Evolutionary conservation across 106 monocot genomes (phyloP).

Genomic region (Platanthera guangdongensis): DNA sequence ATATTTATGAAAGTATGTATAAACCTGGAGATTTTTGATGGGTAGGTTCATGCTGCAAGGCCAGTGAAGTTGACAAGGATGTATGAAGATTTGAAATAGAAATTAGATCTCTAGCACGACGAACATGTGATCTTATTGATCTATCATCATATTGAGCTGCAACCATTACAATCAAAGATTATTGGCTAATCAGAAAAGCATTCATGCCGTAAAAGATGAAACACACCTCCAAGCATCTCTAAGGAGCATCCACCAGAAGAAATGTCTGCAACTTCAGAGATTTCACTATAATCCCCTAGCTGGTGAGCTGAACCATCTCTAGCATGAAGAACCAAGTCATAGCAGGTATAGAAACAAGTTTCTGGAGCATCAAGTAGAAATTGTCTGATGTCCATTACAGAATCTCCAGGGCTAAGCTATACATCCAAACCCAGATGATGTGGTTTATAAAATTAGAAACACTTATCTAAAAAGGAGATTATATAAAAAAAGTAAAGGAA

Average conservation of each 20-base stretch:
- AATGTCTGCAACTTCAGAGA: slow-evolving; percentile 95
- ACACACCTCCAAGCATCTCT: slow-evolving; percentile 84
- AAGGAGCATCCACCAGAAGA: slow-evolving; percentile 71
- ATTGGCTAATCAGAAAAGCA: neutral
- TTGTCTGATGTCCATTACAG: slow-evolving; percentile 96
- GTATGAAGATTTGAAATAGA: slow-evolving; percentile 69
- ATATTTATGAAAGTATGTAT: neutral
- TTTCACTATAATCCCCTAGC: slow-evolving; percentile 95
- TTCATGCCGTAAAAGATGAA: neutral
- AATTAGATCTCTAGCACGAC: slow-evolving; percentile 68
- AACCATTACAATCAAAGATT: slow-evolving; percentile 9
- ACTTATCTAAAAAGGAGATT: too few species aligned
- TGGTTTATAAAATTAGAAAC: neutral
- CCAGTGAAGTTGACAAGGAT: slow-evolving; percentile 77
- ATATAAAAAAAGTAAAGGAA: neutral
- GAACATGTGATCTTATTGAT: slow-evolving; percentile 88
- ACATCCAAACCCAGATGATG: slow-evolving; percentile 15
- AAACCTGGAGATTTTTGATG: slow-evolving; percentile 58
- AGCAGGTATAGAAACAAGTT: slow-evolving; percentile 96
- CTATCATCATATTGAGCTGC: slow-evolving; percentile 96
- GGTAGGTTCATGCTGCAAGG: slow-evolving; percentile 66
- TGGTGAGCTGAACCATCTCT: slow-evolving; percentile 71
- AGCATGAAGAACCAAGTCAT: slow-evolving; percentile 76
- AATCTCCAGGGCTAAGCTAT: slow-evolving; percentile 88
- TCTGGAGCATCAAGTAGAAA: slow-evolving; percentile 98